Evolutionary conservation across 225 moss, liverwort and hornwort species (phyloP), one percentile per base, ranked within the genome.

Genomic region (Pseudisothecium myosuroides): DNA sequence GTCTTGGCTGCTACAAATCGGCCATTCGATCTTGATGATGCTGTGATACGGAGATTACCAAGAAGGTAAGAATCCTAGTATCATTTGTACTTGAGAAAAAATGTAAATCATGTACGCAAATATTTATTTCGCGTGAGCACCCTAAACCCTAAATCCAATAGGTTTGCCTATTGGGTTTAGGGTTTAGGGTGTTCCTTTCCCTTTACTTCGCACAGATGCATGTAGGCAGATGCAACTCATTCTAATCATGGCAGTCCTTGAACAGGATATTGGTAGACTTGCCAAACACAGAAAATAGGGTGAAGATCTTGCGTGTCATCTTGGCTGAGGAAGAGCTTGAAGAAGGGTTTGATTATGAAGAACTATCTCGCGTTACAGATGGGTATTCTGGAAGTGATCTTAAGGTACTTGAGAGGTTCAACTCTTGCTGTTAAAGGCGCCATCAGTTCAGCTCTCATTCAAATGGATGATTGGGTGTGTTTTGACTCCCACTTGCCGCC

Each of bases 331-430:
- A 98, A 82, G 98, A 98, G 43, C 91, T 98, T 62, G 92, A 95
- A 83, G 87, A 87, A 84, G 96, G 95, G 67, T 97, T 98, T 84
- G 96, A 98, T 89, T 94, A 96, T 82, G 96, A 94, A 86, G 96
- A 96, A 66, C 90, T 98, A 67, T 94, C 98, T 79, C 94, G 94
- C 81, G 76, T 96, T 64, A 97, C 98, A 31, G 98, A 98, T 74
- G 98, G 98, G 50, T 98, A 98, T 83, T 98, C 98, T 81, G 98
- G 98, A 88, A 98, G 98, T 89, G 97, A 98, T 90, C 92, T 98
- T 39, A 97, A 97, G 98, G 98, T 97, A 88, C 80, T 73, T 79
- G 36, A 84, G 67, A 86, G 24, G 52, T 68, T 80, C 37, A 64
- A 89, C 31, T 43, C 73, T 80, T 68, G 45, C 81, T 80, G 39